These are phyloP conservation scores for Eudorina sp. DNA, from an alignment of 139 green algal species.

Conservation along the genomic window DNA sequence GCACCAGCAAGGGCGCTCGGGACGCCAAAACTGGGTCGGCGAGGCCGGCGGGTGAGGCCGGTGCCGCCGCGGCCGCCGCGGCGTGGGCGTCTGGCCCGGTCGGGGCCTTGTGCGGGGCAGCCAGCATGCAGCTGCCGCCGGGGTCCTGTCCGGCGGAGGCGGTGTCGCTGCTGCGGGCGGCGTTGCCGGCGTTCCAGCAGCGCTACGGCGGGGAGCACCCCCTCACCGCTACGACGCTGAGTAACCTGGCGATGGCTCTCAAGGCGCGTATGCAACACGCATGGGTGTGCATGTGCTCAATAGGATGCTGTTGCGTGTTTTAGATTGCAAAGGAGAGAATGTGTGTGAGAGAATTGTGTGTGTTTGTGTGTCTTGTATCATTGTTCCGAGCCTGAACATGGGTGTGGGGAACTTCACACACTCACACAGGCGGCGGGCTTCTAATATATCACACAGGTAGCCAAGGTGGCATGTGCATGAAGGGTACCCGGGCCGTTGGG, in stretches of 20 bases:
- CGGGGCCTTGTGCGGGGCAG: background rate
- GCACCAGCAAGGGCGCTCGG: background rate
- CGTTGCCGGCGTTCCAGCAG: conserved; percentile 1
- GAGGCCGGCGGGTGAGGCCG: background rate
- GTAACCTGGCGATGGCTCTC: conserved; percentile 31
- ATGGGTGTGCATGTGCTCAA: no score
- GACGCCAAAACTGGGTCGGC: background rate
- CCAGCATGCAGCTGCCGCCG: conserved; percentile 26
- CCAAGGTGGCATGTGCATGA: no score
- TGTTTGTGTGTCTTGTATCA: no score
- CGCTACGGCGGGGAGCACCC: background rate
- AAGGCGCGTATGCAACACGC: conserved; percentile 26
- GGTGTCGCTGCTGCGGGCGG: conserved; percentile 9
- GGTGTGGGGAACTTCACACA: no score
- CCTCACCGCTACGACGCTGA: background rate
- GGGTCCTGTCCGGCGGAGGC: background rate
- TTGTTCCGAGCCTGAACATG: no score
- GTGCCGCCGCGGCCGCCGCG: background rate
- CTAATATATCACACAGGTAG: no score
- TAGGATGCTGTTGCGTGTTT: no score
- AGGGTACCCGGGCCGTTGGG: no score
- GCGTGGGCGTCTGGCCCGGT: no score
- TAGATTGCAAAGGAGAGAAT: no score
- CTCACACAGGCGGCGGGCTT: no score
- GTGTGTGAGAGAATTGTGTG: no score